Evolutionary conservation across 192 early-diverging fungal species (phyloP), one percentile per base, ranked within the genome.

Genomic region (Chytriomyces sp.): DNA sequence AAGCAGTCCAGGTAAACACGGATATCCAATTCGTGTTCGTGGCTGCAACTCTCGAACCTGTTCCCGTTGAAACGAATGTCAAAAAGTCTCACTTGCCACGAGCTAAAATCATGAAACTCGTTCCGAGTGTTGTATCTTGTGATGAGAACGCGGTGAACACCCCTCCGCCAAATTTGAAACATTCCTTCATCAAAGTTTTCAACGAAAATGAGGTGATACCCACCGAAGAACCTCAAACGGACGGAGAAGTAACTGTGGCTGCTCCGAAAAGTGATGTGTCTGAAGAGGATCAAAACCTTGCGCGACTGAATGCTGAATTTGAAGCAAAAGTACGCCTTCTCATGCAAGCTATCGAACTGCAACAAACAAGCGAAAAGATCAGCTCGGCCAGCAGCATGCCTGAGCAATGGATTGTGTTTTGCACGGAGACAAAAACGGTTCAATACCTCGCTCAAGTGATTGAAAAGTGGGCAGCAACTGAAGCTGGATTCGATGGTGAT

Each of bases 261-360:
- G 83, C 87, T 0, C 73, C 95, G 67, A 94, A 95, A 79, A 83
- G 89, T 23, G 90, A 90, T 6, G 86, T 92, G 35, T 89, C 89
- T 24, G 88, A 86, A 18, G 81, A 93, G 49, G 76, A 88, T 71
- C 94, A 96, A 76, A 86, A 89, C 7, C 95, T 95, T 76, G 79
- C 94, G 11, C 74, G 81, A 0, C 83, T 89, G 71, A 85, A 71
- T 50, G 8, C 70, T 88, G 92, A 80, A 87, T 91, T 76, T 86
- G 92, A 77, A n/a, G 81, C 77, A 23, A 89, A 93, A 28, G 85
- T 92, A 10, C 79, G 88, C 49, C 89, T 94, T 6, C 79, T 96
- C 69, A 70, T 92, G 53, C 92, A 94, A 68, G 82, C 90, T 76
- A 77, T 93, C 62, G 6, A 16, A 13, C 24, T 16, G 24, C 35